Conservation (phyloP, 1,284 basidiomycete genomes). For the Cutaneotrichosporon daszewskae region DNA sequence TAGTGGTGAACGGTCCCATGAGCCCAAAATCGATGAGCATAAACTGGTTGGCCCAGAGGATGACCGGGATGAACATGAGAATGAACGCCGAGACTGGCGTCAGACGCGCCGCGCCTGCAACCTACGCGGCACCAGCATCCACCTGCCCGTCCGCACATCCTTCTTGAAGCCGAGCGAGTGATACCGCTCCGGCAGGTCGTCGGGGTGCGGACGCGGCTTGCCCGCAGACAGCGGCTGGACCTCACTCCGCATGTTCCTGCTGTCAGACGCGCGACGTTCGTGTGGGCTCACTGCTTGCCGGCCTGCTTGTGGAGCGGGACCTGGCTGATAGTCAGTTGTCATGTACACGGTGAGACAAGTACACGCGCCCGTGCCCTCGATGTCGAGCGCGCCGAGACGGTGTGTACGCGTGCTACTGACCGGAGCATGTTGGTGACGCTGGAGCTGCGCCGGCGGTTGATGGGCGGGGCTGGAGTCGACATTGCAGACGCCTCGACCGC, state of each 20-base stretch:
- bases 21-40: slow-evolving; percentile 43
- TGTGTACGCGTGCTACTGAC: slow-evolving; percentile 28
- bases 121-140: slow-evolving; percentile 70
- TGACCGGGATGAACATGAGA: slow-evolving; percentile 64
- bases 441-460: slow-evolving; percentile 27
- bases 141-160: slow-evolving; percentile 56
- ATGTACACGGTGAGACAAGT: too few relatives aligned
- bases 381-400: too few relatives aligned
- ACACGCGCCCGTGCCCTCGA: too few relatives aligned
- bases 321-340: slow-evolving; percentile 22
- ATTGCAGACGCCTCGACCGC: slow-evolving; percentile 1
- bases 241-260: too few relatives aligned
- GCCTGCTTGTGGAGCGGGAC: slow-evolving; percentile 35
- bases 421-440: slow-evolving; percentile 37
- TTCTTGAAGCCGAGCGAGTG: slow-evolving; percentile 48
- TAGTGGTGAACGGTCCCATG: slow-evolving; percentile 52
- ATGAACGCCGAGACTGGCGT: slow-evolving; percentile 61
- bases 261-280: background rate
- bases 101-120: slow-evolving; percentile 9
- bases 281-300: slow-evolving; percentile 10
- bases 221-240: slow-evolving; percentile 30
- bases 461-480: slow-evolving; percentile 1
- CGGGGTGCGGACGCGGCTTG: slow-evolving; percentile 13
- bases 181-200: slow-evolving; percentile 31
- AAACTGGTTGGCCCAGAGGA: slow-evolving; percentile 70